phyloP scores from a whole-genome alignment of 2,329 filamentous ascomycete species.

The Graphilbum fragrans region DNA sequence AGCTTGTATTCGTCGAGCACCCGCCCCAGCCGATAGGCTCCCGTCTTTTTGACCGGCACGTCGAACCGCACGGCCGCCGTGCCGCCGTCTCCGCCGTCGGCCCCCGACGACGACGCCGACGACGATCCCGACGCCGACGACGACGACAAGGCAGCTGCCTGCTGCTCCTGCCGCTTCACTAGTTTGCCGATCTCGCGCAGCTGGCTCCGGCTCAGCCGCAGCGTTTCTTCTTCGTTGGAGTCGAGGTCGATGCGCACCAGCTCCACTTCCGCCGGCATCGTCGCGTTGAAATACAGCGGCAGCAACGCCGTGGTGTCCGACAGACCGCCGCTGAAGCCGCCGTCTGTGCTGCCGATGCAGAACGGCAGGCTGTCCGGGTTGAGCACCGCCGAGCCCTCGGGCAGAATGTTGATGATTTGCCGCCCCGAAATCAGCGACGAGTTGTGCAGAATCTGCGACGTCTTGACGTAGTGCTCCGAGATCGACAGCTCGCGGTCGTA shows the following conservation, averaged over 20 bases:
- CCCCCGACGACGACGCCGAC: conserved; percentile 48
- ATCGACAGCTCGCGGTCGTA: conserved; percentile 91
- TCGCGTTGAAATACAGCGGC: conserved; percentile 89
- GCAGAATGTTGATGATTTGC: conserved; percentile 94
- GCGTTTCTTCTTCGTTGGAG: conserved; percentile 65
- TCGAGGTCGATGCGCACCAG: conserved; percentile 73
- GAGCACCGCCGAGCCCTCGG: conserved; percentile 83
- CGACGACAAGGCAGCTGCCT: not conserved
- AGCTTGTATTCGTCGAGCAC: conserved; percentile 91
- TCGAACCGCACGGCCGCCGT: conserved; percentile 52
- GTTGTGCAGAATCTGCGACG: conserved; percentile 79
- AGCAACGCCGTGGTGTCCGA: conserved; percentile 24
- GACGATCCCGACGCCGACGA: not conserved
- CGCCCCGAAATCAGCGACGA: conserved; percentile 88
- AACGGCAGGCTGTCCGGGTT: conserved; percentile 75
- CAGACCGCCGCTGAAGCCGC: conserved; percentile 32
- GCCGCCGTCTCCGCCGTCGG: conserved; percentile 5
- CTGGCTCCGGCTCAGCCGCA: conserved; percentile 63
- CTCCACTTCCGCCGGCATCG: conserved; percentile 77
- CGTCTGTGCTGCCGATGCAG: conserved; percentile 58
- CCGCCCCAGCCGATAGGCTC: conserved; percentile 72
- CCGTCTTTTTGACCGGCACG: conserved; percentile 71
- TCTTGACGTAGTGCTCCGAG: conserved; percentile 85
- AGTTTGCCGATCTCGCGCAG: conserved; percentile 63
- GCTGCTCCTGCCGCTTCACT: conserved; percentile 39